Conservation (phyloP, 2,329 filamentous ascomycete genomes). For the Bipolaris oryzae region DNA sequence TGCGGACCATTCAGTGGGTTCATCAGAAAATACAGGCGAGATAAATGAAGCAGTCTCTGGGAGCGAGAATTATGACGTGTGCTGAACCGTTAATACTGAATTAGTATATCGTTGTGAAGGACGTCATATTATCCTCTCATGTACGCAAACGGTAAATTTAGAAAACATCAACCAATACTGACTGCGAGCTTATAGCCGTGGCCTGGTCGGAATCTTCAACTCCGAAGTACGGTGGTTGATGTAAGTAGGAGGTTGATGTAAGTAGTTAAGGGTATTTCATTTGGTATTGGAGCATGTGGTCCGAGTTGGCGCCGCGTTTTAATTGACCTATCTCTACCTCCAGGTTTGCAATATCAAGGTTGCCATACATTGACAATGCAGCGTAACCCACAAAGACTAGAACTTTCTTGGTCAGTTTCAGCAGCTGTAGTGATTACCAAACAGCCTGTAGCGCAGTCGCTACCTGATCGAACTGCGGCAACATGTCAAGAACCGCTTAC, state of each 20-base stretch:
- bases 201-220: background rate
- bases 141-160: background rate
- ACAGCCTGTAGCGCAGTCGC: background rate
- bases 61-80: background rate
- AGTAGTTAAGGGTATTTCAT: too few relatives aligned
- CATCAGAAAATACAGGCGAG: background rate
- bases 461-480: background rate
- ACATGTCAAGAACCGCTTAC: background rate
- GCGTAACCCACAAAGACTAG: background rate
- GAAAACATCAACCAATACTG: background rate
- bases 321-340: constrained; percentile 1
- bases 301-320: background rate
- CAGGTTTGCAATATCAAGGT: background rate
- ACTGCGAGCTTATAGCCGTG: background rate
- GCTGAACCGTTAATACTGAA: background rate
- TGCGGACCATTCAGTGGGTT: background rate
- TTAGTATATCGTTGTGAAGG: background rate
- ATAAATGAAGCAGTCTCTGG: too few relatives aligned
- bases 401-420: background rate
- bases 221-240: background rate
- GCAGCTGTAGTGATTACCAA: background rate
- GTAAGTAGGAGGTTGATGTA: background rate
- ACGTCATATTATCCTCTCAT: background rate
- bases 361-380: background rate
- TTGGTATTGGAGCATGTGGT: background rate